Conservation (phyloP, 768 basidiomycete species). For the Chlorophyllum brunneum region DNA sequence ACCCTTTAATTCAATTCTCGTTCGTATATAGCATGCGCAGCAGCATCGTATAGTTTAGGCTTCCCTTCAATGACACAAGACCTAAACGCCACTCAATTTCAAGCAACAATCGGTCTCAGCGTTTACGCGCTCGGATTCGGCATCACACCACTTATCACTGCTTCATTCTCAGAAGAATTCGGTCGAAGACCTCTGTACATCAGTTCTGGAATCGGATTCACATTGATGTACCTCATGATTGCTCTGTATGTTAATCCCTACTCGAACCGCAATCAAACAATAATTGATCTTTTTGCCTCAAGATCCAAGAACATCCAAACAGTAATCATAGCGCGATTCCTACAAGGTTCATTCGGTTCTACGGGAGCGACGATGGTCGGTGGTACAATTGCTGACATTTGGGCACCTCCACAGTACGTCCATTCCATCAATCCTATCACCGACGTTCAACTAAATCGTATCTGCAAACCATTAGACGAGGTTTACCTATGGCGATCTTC, state of each 20-base stretch:
- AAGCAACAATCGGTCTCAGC: conserved; percentile 44
- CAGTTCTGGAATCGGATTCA: conserved; percentile 43
- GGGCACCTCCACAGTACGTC: conserved; percentile 54
- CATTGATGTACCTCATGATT: conserved; percentile 46
- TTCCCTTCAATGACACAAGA: conserved; percentile 51
- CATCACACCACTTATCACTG: conserved; percentile 56
- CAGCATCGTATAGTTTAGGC: conserved; percentile 52
- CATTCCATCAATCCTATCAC: not conserved
- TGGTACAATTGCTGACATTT: conserved; percentile 73
- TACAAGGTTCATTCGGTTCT: conserved; percentile 65
- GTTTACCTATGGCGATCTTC: conserved; percentile 77
- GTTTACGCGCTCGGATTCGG: conserved; percentile 59
- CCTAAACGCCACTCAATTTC: conserved; percentile 37
- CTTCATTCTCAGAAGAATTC: conserved; percentile 68
- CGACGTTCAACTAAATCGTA: no score
- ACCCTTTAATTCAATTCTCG: not conserved
- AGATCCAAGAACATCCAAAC: conserved; percentile 53
- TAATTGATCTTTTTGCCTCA: conserved; percentile 3
- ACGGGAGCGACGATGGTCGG: conserved; percentile 73
- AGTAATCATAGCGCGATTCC: conserved; percentile 59
- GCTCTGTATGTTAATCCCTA: conserved; percentile 30
- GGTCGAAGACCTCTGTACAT: conserved; percentile 59
- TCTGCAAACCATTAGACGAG: no score
- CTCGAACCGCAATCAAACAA: not conserved
- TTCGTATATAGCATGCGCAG: conserved; percentile 37